A percentile compares a stretch with the other conserved stretches of the same genome.
These are phyloP conservation scores for Reticulascus tulasneorum DNA, from an alignment of 2,329 filamentous ascomycete genomes.

Conservation along the genomic window DNA sequence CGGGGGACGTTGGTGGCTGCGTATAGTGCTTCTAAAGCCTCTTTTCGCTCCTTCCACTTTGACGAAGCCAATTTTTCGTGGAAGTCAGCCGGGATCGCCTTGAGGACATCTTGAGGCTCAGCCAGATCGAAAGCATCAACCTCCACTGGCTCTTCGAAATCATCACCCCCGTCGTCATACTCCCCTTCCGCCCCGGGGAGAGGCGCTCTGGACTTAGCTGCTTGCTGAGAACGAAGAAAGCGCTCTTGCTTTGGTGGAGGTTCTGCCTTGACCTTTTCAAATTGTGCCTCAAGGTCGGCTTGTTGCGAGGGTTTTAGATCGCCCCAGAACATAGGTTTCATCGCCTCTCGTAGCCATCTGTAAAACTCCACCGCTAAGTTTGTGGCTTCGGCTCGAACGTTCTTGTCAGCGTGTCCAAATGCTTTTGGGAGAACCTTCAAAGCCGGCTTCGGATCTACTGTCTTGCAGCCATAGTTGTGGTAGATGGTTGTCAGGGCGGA, in stretches of 20 bases:
- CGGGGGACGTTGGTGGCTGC: slow-evolving; percentile 75
- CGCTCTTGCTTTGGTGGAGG: slow-evolving; percentile 85
- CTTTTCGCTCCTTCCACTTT: slow-evolving; percentile 98
- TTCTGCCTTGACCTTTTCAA: slow-evolving; percentile 89
- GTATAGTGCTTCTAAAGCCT: slow-evolving; percentile 80
- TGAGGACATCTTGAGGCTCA: slow-evolving; percentile 81
- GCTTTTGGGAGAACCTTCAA: slow-evolving; percentile 85
- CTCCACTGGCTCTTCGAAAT: slow-evolving; percentile 61
- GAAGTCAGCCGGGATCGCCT: slow-evolving; percentile 78
- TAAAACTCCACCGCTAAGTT: slow-evolving; percentile 92
- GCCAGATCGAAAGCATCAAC: slow-evolving; percentile 78
- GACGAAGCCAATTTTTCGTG: slow-evolving; percentile 79
- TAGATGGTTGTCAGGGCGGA: slow-evolving; percentile 77
- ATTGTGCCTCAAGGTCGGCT: slow-evolving; percentile 86
- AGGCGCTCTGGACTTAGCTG: slow-evolving; percentile 68
- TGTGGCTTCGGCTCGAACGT: slow-evolving; percentile 90
- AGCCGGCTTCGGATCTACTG: slow-evolving; percentile 86
- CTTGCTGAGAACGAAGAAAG: slow-evolving; percentile 84
- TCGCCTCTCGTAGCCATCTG: slow-evolving; percentile 92
- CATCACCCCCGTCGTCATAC: slow-evolving; percentile 54
- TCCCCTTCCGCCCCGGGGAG: slow-evolving; percentile 54
- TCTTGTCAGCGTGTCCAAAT: slow-evolving; percentile 97
- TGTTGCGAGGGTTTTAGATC: slow-evolving; percentile 96
- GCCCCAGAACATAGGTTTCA: slow-evolving; percentile 97
- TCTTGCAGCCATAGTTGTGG: slow-evolving; percentile 92